phyloP scores from a whole-genome alignment of 2,329 filamentous ascomycete species.

The Fusarium devonianum region DNA sequence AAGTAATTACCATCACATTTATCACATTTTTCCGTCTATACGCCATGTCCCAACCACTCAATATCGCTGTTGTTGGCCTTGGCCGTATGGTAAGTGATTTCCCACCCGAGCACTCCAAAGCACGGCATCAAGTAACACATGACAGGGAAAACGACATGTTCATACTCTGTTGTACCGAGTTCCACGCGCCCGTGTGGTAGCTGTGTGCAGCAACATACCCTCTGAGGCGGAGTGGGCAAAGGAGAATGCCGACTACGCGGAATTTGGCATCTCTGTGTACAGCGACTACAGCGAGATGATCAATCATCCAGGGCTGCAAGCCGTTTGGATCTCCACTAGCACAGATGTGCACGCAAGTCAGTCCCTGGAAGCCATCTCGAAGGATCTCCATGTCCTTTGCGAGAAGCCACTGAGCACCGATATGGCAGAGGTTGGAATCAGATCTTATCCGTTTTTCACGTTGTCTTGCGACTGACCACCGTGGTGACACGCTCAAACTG shows the following conservation, averaged over 20 bases:
- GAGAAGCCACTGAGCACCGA: constrained; percentile 34
- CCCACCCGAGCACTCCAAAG: too few species aligned
- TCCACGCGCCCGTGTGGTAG: constrained; percentile 22
- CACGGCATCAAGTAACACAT: not conserved
- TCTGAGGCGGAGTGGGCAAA: constrained; percentile 24
- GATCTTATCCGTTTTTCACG: too few species aligned
- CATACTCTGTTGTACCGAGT: constrained; percentile 24
- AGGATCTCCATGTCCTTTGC: constrained; percentile 28
- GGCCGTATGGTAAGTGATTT: constrained; percentile 20
- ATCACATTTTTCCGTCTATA: not conserved
- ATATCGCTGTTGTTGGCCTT: constrained; percentile 31
- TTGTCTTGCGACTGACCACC: fast-evolving
- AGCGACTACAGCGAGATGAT: constrained; percentile 28
- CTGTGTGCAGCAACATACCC: constrained; percentile 18
- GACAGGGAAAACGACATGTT: constrained; percentile 27
- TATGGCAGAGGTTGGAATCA: constrained; percentile 64
- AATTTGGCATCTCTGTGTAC: constrained; percentile 21
- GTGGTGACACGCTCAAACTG: constrained; percentile 58
- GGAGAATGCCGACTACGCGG: constrained; percentile 20
- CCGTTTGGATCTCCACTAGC: constrained; percentile 30
- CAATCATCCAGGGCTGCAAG: constrained; percentile 21
- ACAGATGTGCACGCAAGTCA: constrained; percentile 28
- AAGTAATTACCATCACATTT: too few species aligned
- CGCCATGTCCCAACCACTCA: constrained; percentile 15
- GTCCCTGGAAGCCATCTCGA: constrained; percentile 15